Percentiles rank a stretch among this genome's conserved stretches.
phyloP scores from a whole-genome alignment of 139 green algal species.

The Picochlorum sp. region DNA sequence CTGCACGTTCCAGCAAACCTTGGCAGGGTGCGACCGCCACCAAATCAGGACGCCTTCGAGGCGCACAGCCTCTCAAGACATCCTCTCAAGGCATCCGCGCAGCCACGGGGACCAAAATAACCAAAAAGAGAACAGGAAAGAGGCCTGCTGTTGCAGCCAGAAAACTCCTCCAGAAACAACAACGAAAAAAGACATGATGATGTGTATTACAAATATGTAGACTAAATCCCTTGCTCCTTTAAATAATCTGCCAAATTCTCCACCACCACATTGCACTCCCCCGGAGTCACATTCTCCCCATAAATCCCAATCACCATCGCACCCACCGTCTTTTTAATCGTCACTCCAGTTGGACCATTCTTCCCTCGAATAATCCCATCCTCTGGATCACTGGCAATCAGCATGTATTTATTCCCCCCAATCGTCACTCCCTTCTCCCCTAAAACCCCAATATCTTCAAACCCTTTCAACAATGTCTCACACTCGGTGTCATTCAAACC shows the following conservation, averaged over 20 bases:
- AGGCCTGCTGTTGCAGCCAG: conserved; percentile 36
- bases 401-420: conserved; percentile 53
- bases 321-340: conserved; percentile 65
- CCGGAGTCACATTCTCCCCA: conserved; percentile 44
- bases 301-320: conserved; percentile 69
- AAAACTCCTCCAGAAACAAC: conserved; percentile 19
- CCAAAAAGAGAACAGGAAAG: conserved; percentile 18
- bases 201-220: not conserved
- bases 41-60: conserved; percentile 29
- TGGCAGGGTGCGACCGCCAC: conserved; percentile 48
- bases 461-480: conserved; percentile 37
- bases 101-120: not conserved
- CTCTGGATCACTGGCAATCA: conserved; percentile 41
- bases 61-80: not conserved
- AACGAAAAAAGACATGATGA: not conserved
- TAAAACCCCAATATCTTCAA: conserved; percentile 35
- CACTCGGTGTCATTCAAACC: conserved; percentile 39
- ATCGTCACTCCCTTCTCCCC: conserved; percentile 44
- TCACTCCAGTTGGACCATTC: conserved; percentile 44
- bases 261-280: conserved; percentile 50
- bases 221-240: conserved; percentile 47
- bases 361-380: conserved; percentile 61
- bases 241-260: conserved; percentile 70
- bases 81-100: not conserved
- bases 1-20: not conserved